phyloP scores from a whole-genome alignment of 2,329 filamentous ascomycete species.

The Scedosporium boydii region DNA sequence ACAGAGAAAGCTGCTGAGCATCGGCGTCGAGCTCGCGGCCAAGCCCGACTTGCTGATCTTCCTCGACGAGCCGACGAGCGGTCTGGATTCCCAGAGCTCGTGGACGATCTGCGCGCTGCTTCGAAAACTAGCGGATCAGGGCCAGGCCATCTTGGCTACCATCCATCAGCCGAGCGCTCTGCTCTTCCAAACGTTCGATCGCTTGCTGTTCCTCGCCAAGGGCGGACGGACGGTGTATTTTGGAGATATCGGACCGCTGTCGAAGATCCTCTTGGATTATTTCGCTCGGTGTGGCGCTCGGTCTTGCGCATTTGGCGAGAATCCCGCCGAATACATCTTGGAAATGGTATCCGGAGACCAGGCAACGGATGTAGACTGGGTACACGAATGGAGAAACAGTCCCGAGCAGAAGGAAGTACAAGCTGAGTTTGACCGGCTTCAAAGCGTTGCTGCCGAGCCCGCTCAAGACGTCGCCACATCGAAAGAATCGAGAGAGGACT shows the following conservation, averaged over 20 bases:
- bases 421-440: conserved; percentile 16
- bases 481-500: conserved; percentile 11
- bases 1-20: conserved; percentile 40
- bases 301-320: conserved; percentile 43
- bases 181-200: conserved; percentile 37
- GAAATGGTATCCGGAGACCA: conserved; percentile 24
- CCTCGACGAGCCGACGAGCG: conserved; percentile 45
- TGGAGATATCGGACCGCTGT: conserved; percentile 44
- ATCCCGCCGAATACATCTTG: conserved; percentile 62
- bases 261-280: conserved; percentile 39
- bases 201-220: conserved; percentile 43
- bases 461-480: conserved; percentile 16
- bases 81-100: conserved; percentile 51
- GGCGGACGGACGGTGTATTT: conserved; percentile 50
- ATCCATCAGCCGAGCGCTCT: conserved; percentile 40
- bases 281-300: conserved; percentile 53
- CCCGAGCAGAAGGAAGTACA: conserved; percentile 24
- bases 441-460: conserved; percentile 3
- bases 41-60: conserved; percentile 39
- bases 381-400: conserved; percentile 31
- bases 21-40: conserved; percentile 35
- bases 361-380: conserved; percentile 37
- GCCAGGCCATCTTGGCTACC: conserved; percentile 40
- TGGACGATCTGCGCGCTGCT: conserved; percentile 66
- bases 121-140: conserved; percentile 47